A percentile compares a stretch with the other conserved stretches of the same genome.
Evolutionary conservation across 192 early-diverging fungal species (phyloP).

Genomic region (Dispira parvispora): DNA sequence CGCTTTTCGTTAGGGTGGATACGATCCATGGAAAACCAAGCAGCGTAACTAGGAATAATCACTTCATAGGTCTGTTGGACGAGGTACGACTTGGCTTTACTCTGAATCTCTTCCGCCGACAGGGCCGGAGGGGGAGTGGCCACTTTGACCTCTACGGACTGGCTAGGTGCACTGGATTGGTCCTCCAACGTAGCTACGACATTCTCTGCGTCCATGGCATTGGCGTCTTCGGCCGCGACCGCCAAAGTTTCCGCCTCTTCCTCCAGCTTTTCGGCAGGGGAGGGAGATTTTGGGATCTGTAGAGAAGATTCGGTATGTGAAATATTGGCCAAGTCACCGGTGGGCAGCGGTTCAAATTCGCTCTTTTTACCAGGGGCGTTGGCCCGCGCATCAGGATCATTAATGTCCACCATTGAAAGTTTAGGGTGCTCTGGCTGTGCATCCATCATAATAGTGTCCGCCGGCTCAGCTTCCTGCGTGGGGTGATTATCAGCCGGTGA

Average conservation of each 20-base stretch:
- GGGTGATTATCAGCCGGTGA: not conserved
- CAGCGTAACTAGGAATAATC: constrained; percentile 72
- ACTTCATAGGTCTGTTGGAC: constrained; percentile 53
- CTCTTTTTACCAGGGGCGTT: constrained; percentile 33
- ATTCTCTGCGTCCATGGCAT: constrained; percentile 3
- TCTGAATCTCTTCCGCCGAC: constrained; percentile 30
- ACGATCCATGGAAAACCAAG: constrained; percentile 72
- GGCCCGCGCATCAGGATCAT: constrained; percentile 27
- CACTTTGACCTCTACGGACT: not conserved
- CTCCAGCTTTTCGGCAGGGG: not conserved
- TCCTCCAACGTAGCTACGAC: not conserved
- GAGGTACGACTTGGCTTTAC: constrained; percentile 48
- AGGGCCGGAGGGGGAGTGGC: constrained; percentile 10
- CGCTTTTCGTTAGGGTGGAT: constrained; percentile 80
- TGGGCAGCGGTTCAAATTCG: constrained; percentile 43
- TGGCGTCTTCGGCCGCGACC: constrained; percentile 15
- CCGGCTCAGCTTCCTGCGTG: constrained; percentile 15
- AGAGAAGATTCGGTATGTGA: constrained; percentile 16
- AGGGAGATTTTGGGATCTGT: not conserved
- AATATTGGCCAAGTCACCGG: constrained; percentile 43
- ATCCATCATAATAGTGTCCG: constrained; percentile 22
- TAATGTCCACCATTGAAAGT: constrained; percentile 29
- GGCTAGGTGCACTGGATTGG: not conserved
- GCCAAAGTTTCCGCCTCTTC: constrained; percentile 15
- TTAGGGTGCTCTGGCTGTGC: constrained; percentile 22